Base-by-base conservation (phyloP, 768 basidiomycete genomes). In the Phlebiopsis flavidoalba region DNA sequence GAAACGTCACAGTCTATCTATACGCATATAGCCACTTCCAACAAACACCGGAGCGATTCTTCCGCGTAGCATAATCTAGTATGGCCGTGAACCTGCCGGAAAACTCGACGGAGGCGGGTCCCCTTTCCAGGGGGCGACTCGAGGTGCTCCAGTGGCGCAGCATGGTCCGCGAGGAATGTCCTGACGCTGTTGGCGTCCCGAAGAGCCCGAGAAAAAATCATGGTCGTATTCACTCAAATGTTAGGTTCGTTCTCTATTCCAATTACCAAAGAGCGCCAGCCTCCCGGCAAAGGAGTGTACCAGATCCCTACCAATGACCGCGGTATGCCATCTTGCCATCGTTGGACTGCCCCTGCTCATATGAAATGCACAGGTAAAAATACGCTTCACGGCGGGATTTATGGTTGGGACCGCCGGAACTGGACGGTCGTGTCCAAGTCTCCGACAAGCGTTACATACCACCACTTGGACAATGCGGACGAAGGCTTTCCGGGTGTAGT, bases 331-430 rank as follows among this genome's bases (percentile, higher is more conserved):
- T n/a, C 3, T 4, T 14, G 19, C 24, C 36, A 22, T 15, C n/a
- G 33, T 10, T 53, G 21, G 19, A 31, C 26, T 15, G 15, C 33
- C 15, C 33, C 5, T n/a, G 17, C 33, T 36, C 24, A 51, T 31
- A 31, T 12, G 33, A 17, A 8, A 15, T 8, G 35, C 24, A n/a
- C 55, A 68, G 67, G 68, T 10, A 65, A 78, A 69, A 80, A 81
- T 36, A 83, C 82, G 1, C 72, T 85, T 0, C 84, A 85, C 66
- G 84, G 84, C 0, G 83, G 84, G 1, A 76, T 77, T 17, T 71
- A 75, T 55, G 84, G 84, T 19, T 87, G 80, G 77, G 85, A 86
- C 65, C 75, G 78, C 15, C 77, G 80, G 7, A 80, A 79, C 69
- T 86, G 84, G 83, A 82, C 77, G 1, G 60, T 83, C 6, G 76